Base-by-base conservation (phyloP, 2,329 filamentous ascomycete species). In the Dactylellina sp. region DNA sequence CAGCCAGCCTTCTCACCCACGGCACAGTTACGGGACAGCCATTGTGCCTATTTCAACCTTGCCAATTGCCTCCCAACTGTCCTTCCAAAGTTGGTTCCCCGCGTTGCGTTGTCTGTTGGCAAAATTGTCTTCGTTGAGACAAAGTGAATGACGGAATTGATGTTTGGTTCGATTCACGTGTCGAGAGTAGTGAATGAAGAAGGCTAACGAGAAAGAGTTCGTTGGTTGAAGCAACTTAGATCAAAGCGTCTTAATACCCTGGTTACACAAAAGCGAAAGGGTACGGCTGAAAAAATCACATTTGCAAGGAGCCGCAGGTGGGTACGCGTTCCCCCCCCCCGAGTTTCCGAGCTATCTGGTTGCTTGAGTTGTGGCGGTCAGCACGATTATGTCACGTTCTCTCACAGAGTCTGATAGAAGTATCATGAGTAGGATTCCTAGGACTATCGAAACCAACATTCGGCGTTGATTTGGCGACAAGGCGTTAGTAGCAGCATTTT, bases 41-140 rank as follows among this genome's bases (percentile, higher is more conserved):
- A 56, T 63, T 44, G 32, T 42, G 47, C 7, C 46, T 12, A 16
- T 28, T n/a, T 44, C 53, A 44, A 12, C 53, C 53, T 57, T 57
- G 53, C 50, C 2, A 39, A 20, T 40, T 28, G 12, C 12, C n/a
- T 55, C 52, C 32, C 39, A 24, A 25, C 24, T 65, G 18, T 37
- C 35, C 32, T 9, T 37, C 20, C 32, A 35, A 62, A 55, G 70
- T 74, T 56, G 42, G 70, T 74, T 56, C 70, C 70, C 70, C 70
- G 61, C 70, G 70, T 66, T 74, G 70, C 70, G 61, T 66, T 74
- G 61, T 66, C 56, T 22, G 37, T 52, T 46, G 39, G 35, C 53
- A 50, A 47, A 64, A 55, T 49, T 62, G 61, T 62, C 61, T 18
- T 66, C 61, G 47, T 66, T 32, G 39, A 62, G 47, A 66, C 32